These are phyloP conservation scores for Cylindrotheca fusiformis DNA, from an alignment of 108 stramenopile genomes.

Conservation along the genomic window DNA sequence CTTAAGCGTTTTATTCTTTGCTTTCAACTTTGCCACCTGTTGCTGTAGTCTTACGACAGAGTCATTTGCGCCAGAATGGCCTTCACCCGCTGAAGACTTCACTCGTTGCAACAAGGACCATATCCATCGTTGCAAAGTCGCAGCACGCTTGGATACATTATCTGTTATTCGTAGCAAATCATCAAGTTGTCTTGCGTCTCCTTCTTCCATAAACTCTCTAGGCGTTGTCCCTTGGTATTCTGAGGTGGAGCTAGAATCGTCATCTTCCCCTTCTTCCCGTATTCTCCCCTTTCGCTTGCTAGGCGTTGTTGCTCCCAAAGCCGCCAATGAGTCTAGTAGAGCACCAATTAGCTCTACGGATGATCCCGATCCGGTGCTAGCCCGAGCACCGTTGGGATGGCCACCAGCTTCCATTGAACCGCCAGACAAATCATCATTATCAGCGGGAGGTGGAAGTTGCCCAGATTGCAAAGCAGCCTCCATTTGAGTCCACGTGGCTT, in stretches of 20 bases:
- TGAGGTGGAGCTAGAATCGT: background rate
- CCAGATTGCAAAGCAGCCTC: conserved; percentile 35
- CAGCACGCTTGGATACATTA: conserved; percentile 41
- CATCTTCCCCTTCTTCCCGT: conserved; percentile 11
- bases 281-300: conserved; percentile 6
- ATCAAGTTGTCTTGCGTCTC: conserved; percentile 23
- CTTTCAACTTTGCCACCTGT: conserved; percentile 19
- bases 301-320: conserved; percentile 9
- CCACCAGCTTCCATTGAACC: background rate
- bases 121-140: conserved; percentile 45
- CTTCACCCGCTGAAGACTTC: background rate
- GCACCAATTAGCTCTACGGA: conserved; percentile 33
- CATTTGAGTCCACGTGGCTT: conserved; percentile 45
- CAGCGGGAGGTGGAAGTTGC: conserved; percentile 1
- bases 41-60: background rate
- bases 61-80: background rate
- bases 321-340: conserved; percentile 27
- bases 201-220: background rate
- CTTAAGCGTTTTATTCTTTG: conserved; percentile 32
- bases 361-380: conserved; percentile 41
- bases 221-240: background rate
- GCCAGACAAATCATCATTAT: background rate
- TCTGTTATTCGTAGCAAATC: conserved; percentile 27
- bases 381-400: background rate
- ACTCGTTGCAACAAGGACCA: conserved; percentile 35